Evolutionary conservation across 352 stramenopile genomes (phyloP), one percentile per base, ranked within the genome.

Genomic region (Pelagophyceae sp.): DNA sequence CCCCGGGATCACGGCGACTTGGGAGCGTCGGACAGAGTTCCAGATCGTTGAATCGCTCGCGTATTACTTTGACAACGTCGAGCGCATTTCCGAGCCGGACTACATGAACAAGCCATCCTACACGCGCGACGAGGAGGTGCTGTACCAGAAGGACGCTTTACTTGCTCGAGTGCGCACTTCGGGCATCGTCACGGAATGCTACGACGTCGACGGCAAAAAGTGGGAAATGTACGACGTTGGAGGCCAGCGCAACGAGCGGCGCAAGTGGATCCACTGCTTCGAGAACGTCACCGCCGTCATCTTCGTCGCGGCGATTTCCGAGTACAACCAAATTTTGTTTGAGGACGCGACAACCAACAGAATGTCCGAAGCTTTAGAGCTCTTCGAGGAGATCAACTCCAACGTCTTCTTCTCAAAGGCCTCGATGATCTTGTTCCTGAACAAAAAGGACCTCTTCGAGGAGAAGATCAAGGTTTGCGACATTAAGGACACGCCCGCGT

Each of bases 251-350:
- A 97, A 97, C 82, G 94, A 98, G 85, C 84, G 94, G 31, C 96
- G 96, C 81, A 98, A 98, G 85, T 98, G 94, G 93, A 97, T 98
- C 84, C 92, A 98, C 83, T 97, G 91, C 80, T 97, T 98, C 79
- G 94, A 98, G 81, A 91, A 96, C 81, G 93, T 97, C 38, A 97
- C 93, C 31, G 91, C 91, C 50, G 86, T 94, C 27, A 92, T 94
- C 38, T 94, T 94, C 75, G 88, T 94, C 33, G 90, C 86, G 31
- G 87, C 89, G 25, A 80, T 94, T 29, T 95, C 88, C 77, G 93
- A 97, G 82, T 98, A 97, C 83, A 92, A 97, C 81, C 93, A 97
- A 83, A 90, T 85, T 77, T 86, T 97, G 74, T 97, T 96, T 81
- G 93, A 98, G 83, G 93, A 97, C 84, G 88, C 87, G 72, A 92